Conservation (phyloP, 768 basidiomycete genomes). For the Russula lepida region DNA sequence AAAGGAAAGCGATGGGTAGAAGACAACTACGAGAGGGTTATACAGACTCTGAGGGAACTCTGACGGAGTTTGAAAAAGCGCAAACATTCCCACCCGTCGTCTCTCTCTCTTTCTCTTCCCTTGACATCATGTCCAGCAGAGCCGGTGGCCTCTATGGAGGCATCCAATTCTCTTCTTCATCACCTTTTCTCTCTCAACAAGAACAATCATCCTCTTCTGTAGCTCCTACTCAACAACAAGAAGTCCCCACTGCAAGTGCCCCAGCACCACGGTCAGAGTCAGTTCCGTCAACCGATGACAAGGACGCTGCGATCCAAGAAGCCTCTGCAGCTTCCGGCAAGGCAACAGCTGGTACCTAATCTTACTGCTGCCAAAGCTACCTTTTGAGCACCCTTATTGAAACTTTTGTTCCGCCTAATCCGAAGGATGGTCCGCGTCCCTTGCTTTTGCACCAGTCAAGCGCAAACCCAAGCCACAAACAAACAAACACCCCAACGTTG, state of each 20-base stretch:
- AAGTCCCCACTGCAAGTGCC: conserved; percentile 22
- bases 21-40: conserved; percentile 29
- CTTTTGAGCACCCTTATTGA: conserved; percentile 17
- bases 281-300: conserved; percentile 24
- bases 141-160: conserved; percentile 83
- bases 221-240: conserved; percentile 22
- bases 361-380: conserved; percentile 33
- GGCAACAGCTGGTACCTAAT: conserved; percentile 49
- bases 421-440: conserved; percentile 82
- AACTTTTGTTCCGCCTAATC: conserved; percentile 22
- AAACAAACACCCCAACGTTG: conserved; percentile 53
- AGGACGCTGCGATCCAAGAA: conserved; percentile 21
- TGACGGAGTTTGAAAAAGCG: not conserved
- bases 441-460: conserved; percentile 75
- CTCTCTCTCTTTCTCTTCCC: not conserved
- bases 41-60: conserved; percentile 29
- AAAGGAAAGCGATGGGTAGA: conserved; percentile 32
- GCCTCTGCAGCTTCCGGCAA: conserved; percentile 34
- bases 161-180: conserved; percentile 71
- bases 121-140: conserved; percentile 55
- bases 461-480: conserved; percentile 50
- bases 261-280: conserved; percentile 25
- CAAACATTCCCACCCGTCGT: too few relatives aligned
- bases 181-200: conserved; percentile 42
- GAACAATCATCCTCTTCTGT: conserved; percentile 29